Evolutionary conservation across 2,329 filamentous ascomycete species (phyloP).

Genomic region (Orbilia ellipsospora): DNA sequence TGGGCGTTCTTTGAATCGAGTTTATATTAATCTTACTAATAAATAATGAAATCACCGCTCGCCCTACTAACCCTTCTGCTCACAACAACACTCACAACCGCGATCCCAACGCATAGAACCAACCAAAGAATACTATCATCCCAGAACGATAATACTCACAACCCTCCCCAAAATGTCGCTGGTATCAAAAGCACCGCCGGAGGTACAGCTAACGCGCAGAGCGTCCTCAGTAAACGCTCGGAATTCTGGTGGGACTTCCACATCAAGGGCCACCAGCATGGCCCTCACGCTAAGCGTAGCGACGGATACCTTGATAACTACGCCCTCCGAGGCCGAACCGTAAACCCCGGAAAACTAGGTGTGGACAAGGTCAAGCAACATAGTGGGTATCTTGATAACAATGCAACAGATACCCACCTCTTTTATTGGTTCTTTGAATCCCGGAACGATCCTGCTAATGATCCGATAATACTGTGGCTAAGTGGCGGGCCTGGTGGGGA

Average conservation of each 20-base stretch:
- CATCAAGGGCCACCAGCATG: conserved; percentile 82
- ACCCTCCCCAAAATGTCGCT: too few relatives aligned
- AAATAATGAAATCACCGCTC: neutral
- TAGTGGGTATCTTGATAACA: conserved; percentile 95
- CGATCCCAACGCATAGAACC: too few relatives aligned
- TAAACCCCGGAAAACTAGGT: conserved; percentile 75
- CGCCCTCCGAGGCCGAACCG: conserved; percentile 86
- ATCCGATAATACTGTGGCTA: conserved; percentile 92
- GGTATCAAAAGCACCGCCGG: too few relatives aligned
- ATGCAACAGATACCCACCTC: conserved; percentile 92
- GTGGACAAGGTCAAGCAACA: conserved; percentile 96
- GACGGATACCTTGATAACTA: conserved; percentile 87
- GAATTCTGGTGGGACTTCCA: conserved; percentile 91
- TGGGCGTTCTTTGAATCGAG: conserved; percentile 3
- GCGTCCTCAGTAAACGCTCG: conserved; percentile 71
- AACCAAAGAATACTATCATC: neutral
- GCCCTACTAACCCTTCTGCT: too few relatives aligned
- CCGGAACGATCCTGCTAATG: conserved; percentile 94
- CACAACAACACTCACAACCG: too few relatives aligned
- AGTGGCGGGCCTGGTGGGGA: conserved; percentile 98
- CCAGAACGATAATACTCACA: conserved; percentile 6
- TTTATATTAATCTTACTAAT: neutral
- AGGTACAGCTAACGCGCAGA: too few relatives aligned
- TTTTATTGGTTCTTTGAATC: conserved; percentile 99
- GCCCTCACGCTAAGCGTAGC: conserved; percentile 83